phyloP scores from a whole-genome alignment of 495 filamentous ascomycete genomes.

The Venustampulla echinocandica region DNA sequence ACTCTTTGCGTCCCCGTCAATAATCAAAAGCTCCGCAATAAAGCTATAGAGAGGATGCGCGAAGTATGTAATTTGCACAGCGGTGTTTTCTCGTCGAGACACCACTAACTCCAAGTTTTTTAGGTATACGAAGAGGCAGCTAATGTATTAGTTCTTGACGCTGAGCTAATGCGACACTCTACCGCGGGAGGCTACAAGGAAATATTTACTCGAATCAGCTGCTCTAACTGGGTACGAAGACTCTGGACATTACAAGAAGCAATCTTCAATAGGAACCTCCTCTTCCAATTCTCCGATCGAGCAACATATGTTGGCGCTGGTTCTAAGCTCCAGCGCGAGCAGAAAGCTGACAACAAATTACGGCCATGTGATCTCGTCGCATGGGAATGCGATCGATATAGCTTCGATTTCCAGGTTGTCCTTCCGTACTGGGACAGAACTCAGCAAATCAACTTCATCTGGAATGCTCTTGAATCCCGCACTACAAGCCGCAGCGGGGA shows the following conservation, averaged over 20 bases:
- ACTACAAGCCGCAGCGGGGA: neutral
- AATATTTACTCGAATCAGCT: constrained; percentile 16
- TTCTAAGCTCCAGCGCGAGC: neutral
- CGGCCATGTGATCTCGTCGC: constrained; percentile 5
- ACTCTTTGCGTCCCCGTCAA: constrained; percentile 28
- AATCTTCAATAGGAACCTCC: constrained; percentile 16
- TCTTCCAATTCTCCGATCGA: constrained; percentile 16
- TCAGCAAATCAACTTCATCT: neutral
- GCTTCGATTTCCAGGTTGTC: neutral
- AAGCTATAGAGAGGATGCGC: constrained; percentile 1
- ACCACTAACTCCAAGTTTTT: too few species aligned
- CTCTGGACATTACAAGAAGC: constrained; percentile 30
- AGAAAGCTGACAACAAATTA: neutral
- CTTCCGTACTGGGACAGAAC: neutral
- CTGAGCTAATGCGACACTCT: constrained; percentile 16
- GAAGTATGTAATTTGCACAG: too few species aligned
- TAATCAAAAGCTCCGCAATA: constrained; percentile 8
- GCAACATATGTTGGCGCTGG: constrained; percentile 1
- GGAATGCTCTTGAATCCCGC: neutral
- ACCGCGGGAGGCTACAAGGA: constrained; percentile 9
- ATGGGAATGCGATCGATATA: constrained; percentile 9
- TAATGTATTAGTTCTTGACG: constrained; percentile 26
- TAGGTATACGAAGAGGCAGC: constrained; percentile 22
- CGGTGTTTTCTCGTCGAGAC: too few species aligned
- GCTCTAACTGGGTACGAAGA: constrained; percentile 21